phyloP scores from a whole-genome alignment of 768 basidiomycete genomes.

The Chalciporus piperatus region DNA sequence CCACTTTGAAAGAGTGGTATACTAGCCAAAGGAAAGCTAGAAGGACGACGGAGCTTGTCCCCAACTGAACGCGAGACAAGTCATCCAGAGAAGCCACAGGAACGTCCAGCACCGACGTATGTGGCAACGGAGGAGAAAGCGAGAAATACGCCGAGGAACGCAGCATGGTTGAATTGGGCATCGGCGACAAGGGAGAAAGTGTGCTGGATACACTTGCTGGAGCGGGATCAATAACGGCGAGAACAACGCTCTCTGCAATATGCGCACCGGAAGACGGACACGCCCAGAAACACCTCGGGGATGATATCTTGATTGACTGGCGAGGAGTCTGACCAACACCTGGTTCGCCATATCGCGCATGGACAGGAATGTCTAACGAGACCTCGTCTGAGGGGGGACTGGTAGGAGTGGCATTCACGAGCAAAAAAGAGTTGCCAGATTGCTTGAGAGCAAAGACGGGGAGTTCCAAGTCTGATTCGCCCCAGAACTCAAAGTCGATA shows the following conservation, averaged over 20 bases:
- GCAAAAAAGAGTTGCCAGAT: constrained; percentile 26
- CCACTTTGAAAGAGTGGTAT: constrained; percentile 25
- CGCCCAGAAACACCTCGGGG: constrained; percentile 33
- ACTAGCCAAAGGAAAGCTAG: constrained; percentile 34
- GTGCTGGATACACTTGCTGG: constrained; percentile 2
- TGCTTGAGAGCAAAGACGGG: constrained; percentile 38
- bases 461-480: constrained; percentile 41
- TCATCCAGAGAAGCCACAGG: constrained; percentile 36
- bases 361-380: constrained; percentile 39
- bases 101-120: constrained; percentile 17
- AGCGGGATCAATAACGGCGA: constrained; percentile 1
- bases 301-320: constrained; percentile 21
- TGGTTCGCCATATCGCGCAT: constrained; percentile 42
- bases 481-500: constrained; percentile 35
- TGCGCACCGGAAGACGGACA: constrained; percentile 27
- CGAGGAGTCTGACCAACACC: constrained; percentile 5
- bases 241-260: not conserved
- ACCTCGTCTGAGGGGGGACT: constrained; percentile 7
- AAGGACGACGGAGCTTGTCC: constrained; percentile 33
- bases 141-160: constrained; percentile 16
- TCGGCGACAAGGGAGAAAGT: constrained; percentile 17
- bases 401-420: constrained; percentile 28
- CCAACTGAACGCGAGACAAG: constrained; percentile 33
- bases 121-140: constrained; percentile 5
- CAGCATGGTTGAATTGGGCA: constrained; percentile 24